These are phyloP conservation scores for Chlamydomonas schloesseri DNA, from an alignment of 139 green algal genomes.

Conservation along the genomic window DNA sequence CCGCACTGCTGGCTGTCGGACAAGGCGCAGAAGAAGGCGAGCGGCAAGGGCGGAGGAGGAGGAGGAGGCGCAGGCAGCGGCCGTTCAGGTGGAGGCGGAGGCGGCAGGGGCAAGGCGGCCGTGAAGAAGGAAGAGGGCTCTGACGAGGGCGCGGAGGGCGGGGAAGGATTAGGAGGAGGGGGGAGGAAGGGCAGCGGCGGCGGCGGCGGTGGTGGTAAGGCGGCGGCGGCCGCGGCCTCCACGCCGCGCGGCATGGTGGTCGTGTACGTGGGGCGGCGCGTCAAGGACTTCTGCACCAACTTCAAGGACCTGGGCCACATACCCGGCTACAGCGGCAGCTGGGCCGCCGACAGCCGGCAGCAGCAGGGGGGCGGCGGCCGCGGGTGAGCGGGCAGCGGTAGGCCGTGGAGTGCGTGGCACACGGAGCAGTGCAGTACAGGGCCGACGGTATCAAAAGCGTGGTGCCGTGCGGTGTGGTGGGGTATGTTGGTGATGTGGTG, in stretches of 20 bases:
- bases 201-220: not conserved
- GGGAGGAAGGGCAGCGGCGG: not conserved
- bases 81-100: not conserved
- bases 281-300: slow-evolving; percentile 25
- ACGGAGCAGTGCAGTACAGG: too few relatives aligned
- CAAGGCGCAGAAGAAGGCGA: not conserved
- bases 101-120: not conserved
- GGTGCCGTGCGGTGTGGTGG: too few relatives aligned
- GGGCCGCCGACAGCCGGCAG: too few relatives aligned
- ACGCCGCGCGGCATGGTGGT: slow-evolving; percentile 44
- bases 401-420: too few relatives aligned
- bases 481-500: too few relatives aligned
- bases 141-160: not conserved
- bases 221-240: not conserved
- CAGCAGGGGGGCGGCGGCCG: too few relatives aligned
- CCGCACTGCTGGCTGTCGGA: slow-evolving; percentile 45
- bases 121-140: not conserved
- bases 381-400: too few relatives aligned
- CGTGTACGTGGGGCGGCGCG: slow-evolving; percentile 27
- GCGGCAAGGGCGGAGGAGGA: slow-evolving; percentile 1
- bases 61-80: not conserved
- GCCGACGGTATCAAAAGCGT: too few relatives aligned
- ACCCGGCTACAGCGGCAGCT: slow-evolving; percentile 23
- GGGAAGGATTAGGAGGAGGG: too few relatives aligned
- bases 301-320: slow-evolving; percentile 38